phyloP scores from a whole-genome alignment of 768 basidiomycete species.

The Trichaptum fuscoviolaceum region DNA sequence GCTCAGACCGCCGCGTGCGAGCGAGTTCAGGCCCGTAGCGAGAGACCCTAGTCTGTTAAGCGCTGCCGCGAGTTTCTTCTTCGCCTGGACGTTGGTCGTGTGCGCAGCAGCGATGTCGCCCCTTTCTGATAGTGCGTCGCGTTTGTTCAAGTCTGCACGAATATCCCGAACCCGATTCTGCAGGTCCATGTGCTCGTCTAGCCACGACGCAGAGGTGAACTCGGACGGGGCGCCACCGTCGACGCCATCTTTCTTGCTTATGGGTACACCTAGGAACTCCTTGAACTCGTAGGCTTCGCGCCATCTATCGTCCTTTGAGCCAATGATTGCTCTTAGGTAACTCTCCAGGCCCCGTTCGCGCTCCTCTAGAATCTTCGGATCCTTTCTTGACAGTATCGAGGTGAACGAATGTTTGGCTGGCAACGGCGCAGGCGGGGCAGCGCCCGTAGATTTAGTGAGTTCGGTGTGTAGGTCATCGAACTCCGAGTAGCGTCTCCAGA shows the following conservation, averaged over 20 bases:
- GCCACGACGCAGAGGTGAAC: constrained; percentile 79
- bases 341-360: constrained; percentile 70
- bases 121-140: constrained; percentile 75
- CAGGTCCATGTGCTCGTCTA: constrained; percentile 81
- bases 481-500: constrained; percentile 93
- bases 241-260: constrained; percentile 45
- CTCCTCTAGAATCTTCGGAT: constrained; percentile 68
- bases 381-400: constrained; percentile 19
- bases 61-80: constrained; percentile 74
- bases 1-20: constrained; percentile 68
- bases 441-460: constrained; percentile 71
- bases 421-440: constrained; percentile 72
- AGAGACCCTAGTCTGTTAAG: constrained; percentile 71
- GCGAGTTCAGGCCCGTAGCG: constrained; percentile 59
- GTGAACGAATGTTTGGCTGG: constrained; percentile 77
- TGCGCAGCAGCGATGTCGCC: constrained; percentile 73
- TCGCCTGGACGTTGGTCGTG: constrained; percentile 77
- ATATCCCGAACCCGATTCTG: constrained; percentile 74
- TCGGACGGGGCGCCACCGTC: constrained; percentile 26
- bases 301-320: constrained; percentile 79
- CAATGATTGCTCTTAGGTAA: constrained; percentile 83
- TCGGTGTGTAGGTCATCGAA: constrained; percentile 85
- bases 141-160: constrained; percentile 81
- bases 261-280: constrained; percentile 83
- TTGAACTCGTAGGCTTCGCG: constrained; percentile 72